Conservation (phyloP, 2,329 filamentous ascomycete species). For the Fusarium praegraminearum region DNA sequence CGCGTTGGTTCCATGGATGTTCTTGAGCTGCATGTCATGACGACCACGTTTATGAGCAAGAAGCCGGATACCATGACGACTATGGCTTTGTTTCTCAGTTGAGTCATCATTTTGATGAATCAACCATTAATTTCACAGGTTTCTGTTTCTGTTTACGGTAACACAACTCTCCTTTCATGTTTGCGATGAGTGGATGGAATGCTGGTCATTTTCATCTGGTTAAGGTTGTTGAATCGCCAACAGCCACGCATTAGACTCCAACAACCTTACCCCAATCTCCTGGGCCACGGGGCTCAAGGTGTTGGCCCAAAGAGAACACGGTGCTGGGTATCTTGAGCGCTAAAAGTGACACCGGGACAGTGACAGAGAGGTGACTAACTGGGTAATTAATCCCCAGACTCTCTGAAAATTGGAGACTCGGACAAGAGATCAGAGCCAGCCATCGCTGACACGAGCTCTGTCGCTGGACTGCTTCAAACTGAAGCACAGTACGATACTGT, state of each 20-base stretch:
- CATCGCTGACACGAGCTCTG: slow-evolving; percentile 43
- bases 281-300: slow-evolving; percentile 35
- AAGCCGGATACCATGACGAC: slow-evolving; percentile 33
- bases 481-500: slow-evolving; percentile 10
- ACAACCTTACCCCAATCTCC: slow-evolving; percentile 45
- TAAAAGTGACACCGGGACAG: slow-evolving; percentile 36
- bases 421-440: slow-evolving; percentile 40
- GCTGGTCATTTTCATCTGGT: slow-evolving; percentile 33
- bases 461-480: slow-evolving; percentile 29
- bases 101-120: slow-evolving; percentile 32
- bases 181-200: slow-evolving; percentile 33
- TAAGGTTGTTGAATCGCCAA: slow-evolving; percentile 32
- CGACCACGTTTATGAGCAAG: slow-evolving; percentile 37
- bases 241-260: slow-evolving; percentile 34
- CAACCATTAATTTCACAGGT: neutral
- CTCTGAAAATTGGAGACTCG: slow-evolving; percentile 30
- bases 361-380: slow-evolving; percentile 26
- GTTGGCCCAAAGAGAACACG: slow-evolving; percentile 32
- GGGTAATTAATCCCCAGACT: slow-evolving; percentile 40
- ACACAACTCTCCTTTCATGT: neutral
- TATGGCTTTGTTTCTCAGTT: slow-evolving; percentile 21
- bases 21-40: slow-evolving; percentile 44
- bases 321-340: slow-evolving; percentile 17
- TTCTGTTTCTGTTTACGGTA: neutral
- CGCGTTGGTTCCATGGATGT: slow-evolving; percentile 31